Conservation (phyloP, 345 rosid species). For the Turnera subulata region DNA sequence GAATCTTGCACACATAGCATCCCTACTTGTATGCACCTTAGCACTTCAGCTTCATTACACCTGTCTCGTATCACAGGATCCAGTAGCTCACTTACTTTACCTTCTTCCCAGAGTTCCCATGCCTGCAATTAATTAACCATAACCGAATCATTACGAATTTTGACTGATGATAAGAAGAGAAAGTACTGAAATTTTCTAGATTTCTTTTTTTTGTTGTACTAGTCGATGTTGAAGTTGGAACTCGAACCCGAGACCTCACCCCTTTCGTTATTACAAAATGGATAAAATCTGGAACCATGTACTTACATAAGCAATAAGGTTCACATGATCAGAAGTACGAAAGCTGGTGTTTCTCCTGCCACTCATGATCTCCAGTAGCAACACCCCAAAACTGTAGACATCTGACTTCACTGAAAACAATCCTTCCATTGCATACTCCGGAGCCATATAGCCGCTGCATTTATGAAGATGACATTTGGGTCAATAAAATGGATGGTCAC, state of each 20-base stretch:
- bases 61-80: slow-evolving; percentile 17
- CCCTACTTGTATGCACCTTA: slow-evolving; percentile 22
- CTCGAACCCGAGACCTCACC: too few relatives aligned
- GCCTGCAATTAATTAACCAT: slow-evolving; percentile 11
- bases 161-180: background rate
- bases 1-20: slow-evolving; percentile 28
- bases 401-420: slow-evolving; percentile 28
- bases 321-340: slow-evolving; percentile 15
- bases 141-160: background rate
- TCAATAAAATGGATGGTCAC: background rate
- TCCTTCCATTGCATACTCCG: slow-evolving; percentile 33
- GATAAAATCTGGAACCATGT: too few relatives aligned
- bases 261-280: too few relatives aligned
- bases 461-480: background rate
- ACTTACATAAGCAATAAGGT: slow-evolving; percentile 23
- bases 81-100: slow-evolving; percentile 16
- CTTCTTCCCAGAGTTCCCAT: slow-evolving; percentile 26
- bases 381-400: slow-evolving; percentile 29
- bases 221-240: too few relatives aligned
- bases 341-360: slow-evolving; percentile 26
- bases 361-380: slow-evolving; percentile 22
- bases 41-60: slow-evolving; percentile 1
- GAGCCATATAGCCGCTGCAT: slow-evolving; percentile 31
- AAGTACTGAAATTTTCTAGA: too few relatives aligned
- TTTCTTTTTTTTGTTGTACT: too few relatives aligned